Conservation (phyloP, 352 stramenopile species). For the Globisporangium perplexum region DNA sequence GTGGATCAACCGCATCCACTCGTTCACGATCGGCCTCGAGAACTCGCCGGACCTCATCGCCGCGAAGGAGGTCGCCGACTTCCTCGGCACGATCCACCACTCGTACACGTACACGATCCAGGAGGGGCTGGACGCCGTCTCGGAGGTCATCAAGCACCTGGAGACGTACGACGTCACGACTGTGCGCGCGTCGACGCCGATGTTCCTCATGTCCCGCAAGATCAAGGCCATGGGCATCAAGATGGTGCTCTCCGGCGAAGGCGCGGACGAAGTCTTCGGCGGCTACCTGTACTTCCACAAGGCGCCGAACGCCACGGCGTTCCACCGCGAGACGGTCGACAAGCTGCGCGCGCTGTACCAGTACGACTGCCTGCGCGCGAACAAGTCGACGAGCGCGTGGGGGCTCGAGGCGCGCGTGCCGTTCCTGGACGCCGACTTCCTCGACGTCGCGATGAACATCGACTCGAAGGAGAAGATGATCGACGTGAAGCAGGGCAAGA, state of each 20-base stretch:
- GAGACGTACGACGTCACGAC: constrained; percentile 99
- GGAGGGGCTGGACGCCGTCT: constrained; percentile 96
- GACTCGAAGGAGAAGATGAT: constrained; percentile 98
- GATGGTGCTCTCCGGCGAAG: constrained; percentile 98
- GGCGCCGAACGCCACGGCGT: constrained; percentile 89
- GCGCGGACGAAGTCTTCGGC: constrained; percentile 97
- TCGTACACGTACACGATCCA: constrained; percentile 98
- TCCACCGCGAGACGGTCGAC: constrained; percentile 93
- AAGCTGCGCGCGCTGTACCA: constrained; percentile 97
- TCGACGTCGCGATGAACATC: constrained; percentile 98
- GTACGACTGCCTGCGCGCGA: constrained; percentile 98
- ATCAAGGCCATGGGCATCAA: constrained; percentile 99
- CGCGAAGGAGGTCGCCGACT: constrained; percentile 95
- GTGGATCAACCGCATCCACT: constrained; percentile 94
- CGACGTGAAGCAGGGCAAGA: constrained; percentile 81
- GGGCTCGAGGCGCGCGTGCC: constrained; percentile 97
- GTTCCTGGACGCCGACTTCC: constrained; percentile 98
- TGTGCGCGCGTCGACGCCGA: constrained; percentile 97
- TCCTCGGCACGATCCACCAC: constrained; percentile 98
- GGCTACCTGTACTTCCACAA: constrained; percentile 99
- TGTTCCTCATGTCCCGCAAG: constrained; percentile 99
- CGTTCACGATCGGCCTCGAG: constrained; percentile 97
- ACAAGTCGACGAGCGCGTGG: constrained; percentile 98
- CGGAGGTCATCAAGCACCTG: constrained; percentile 96
- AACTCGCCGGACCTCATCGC: constrained; percentile 95